Conservation (phyloP, 139 green algal genomes). For the Chlorella sp. region DNA sequence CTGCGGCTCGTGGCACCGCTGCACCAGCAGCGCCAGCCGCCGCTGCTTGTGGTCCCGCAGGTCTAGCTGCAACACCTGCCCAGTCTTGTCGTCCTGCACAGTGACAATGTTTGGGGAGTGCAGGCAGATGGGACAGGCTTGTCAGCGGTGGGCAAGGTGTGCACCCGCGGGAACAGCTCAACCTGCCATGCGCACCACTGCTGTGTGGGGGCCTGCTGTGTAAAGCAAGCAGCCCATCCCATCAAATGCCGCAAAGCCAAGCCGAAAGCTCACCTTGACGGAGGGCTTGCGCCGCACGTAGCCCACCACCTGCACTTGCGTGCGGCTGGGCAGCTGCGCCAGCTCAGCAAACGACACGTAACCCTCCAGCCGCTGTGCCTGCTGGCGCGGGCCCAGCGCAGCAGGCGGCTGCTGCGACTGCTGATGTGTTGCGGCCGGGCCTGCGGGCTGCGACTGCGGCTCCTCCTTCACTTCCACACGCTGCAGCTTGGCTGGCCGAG, state of each 20-base stretch:
- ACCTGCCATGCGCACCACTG: no score
- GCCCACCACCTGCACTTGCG: background rate
- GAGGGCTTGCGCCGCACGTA: background rate
- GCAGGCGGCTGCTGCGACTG: background rate
- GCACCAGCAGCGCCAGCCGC: background rate
- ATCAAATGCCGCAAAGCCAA: no score
- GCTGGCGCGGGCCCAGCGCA: background rate
- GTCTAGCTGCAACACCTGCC: background rate
- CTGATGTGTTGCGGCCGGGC: background rate
- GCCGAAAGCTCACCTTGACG: background rate
- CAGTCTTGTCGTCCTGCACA: background rate
- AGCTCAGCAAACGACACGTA: background rate
- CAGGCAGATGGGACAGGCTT: no score
- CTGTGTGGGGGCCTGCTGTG: no score
- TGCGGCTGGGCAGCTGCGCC: background rate
- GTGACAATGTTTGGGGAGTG: background rate
- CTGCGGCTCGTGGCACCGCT: background rate
- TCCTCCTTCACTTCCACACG: background rate
- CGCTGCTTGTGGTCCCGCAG: conserved; percentile 4
- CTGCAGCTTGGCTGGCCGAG: no score
- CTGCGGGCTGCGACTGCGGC: background rate
- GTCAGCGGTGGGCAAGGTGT: no score
- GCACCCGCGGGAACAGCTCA: no score
- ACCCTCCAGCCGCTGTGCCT: background rate
- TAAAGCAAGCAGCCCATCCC: no score